Conservation (phyloP, 2,329 filamentous ascomycete genomes). For the Emericellopsis atlantica region DNA sequence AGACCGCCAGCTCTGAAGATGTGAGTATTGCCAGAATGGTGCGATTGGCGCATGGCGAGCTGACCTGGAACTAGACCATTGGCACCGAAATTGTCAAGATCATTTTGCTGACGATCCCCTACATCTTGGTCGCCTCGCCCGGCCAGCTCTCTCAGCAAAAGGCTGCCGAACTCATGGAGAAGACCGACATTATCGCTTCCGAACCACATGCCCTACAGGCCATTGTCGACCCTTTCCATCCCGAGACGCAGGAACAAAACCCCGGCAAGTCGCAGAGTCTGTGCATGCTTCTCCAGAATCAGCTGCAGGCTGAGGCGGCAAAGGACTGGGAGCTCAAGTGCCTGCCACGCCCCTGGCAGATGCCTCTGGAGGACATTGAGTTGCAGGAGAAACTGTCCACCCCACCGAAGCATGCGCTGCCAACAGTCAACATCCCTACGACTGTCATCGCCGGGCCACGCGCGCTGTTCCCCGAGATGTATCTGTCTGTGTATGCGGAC, state of each 20-base stretch:
- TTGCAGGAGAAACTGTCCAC: conserved; percentile 45
- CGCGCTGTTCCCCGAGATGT: conserved; percentile 81
- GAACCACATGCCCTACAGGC: conserved; percentile 76
- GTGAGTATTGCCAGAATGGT: conserved; percentile 35
- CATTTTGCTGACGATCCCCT: conserved; percentile 88
- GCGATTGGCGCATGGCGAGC: no score
- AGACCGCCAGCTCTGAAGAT: conserved; percentile 87
- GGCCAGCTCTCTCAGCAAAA: conserved; percentile 53
- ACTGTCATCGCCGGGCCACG: conserved; percentile 62
- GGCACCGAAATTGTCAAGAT: conserved; percentile 90
- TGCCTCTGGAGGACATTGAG: conserved; percentile 47
- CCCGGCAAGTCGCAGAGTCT: conserved; percentile 54
- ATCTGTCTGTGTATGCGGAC: conserved; percentile 80
- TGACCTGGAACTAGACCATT: conserved; percentile 34
- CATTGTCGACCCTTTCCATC: conserved; percentile 74
- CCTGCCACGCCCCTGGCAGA: conserved; percentile 55
- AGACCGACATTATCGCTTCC: conserved; percentile 87
- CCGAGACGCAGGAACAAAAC: conserved; percentile 48
- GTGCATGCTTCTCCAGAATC: conserved; percentile 72
- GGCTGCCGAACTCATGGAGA: conserved; percentile 71
- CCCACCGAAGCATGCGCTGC: conserved; percentile 64
- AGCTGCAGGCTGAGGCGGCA: conserved; percentile 65
- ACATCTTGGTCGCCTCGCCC: conserved; percentile 66
- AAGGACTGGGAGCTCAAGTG: conserved; percentile 64
- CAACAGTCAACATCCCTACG: conserved; percentile 61